Evolutionary conservation across 306 rosid species (phyloP).

Genomic region (Prunus fruticosa): DNA sequence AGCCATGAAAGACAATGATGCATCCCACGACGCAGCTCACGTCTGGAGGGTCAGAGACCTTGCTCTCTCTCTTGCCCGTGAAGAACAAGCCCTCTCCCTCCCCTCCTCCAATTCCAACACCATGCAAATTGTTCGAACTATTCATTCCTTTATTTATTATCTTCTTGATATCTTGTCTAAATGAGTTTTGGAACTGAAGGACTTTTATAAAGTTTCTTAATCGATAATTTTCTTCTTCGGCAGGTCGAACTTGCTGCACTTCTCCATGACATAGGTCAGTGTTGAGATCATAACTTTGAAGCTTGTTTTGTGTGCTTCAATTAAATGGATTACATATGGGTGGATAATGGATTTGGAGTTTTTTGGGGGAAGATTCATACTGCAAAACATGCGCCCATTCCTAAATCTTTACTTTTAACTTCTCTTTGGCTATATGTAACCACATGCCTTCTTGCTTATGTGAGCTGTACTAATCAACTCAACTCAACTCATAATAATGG

Average conservation of each 20-base stretch:
- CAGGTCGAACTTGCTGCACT: conserved; percentile 93
- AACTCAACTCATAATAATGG: not conserved
- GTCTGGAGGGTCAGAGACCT: conserved; percentile 86
- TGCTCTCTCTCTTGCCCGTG: conserved; percentile 76
- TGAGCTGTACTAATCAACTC: not conserved
- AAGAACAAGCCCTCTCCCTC: conserved; percentile 65
- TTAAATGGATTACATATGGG: not conserved
- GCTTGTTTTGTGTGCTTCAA: not conserved
- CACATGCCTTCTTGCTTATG: not conserved
- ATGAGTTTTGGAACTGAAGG: not conserved
- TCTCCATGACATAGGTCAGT: conserved; percentile 78
- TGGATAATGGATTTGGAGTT: not conserved
- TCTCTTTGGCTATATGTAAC: not conserved
- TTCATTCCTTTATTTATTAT: not conserved
- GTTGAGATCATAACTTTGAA: not conserved
- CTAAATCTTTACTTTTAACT: not conserved
- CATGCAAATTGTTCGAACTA: conserved; percentile 57
- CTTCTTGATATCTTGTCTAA: not conserved
- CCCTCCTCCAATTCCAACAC: conserved; percentile 59
- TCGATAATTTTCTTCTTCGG: conserved; percentile 14
- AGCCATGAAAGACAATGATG: conserved; percentile 71
- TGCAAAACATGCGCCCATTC: not conserved
- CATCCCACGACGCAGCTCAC: conserved; percentile 82
- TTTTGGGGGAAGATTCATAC: not conserved
- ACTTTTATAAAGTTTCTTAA: not conserved